Base-by-base conservation (phyloP, 2,329 filamentous ascomycete species). In the Pestalotiopsis sp. region DNA sequence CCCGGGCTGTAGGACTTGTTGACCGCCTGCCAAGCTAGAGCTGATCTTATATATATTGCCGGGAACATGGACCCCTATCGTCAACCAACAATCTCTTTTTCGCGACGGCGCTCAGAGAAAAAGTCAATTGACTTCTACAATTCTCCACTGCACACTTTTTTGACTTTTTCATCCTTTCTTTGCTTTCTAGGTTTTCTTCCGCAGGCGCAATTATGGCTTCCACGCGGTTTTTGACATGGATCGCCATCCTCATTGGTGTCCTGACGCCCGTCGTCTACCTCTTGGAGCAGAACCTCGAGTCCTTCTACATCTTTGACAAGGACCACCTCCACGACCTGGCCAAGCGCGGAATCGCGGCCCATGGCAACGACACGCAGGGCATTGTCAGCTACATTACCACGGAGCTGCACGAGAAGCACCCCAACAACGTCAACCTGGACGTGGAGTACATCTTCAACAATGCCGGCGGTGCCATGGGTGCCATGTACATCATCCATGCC, bases 391-490 rank as follows among this genome's bases (percentile, higher is more conserved):
- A 87, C 81, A 94, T 97, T 73, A 89, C 93, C 65, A 77, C 82
- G 70, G 90, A 94, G 81, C 85, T 97, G 67, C 83, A 84, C 73
- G 82, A 83, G 73, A 86, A 85, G 75, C 74, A 82, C 78, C 78
- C 81, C 65, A 74, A 76, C 64, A 83, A 93, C 80, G 77, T 95
- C 77, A 94, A 92, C 82, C 78, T 88, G 67, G 83, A 91, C 69
- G 89, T 95, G 82, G 92, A 95, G 80, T 97, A 94, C 94, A 86
- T 97, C 61, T 95, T 97, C 76, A 97, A 97, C 86, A 97, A 97
- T 77, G 94, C 94, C 65, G 94, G 94, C 66, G 94, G 94, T 72
- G 94, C 94, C 66, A 97, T 97, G 94, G 94, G 94, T 68, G 92
- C 88, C 76, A 96, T 97, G 94, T 94, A 94, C 80, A 91, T 97